Base-by-base conservation (phyloP, 345 rosid genomes). In the Noccaea caerulescens region DNA sequence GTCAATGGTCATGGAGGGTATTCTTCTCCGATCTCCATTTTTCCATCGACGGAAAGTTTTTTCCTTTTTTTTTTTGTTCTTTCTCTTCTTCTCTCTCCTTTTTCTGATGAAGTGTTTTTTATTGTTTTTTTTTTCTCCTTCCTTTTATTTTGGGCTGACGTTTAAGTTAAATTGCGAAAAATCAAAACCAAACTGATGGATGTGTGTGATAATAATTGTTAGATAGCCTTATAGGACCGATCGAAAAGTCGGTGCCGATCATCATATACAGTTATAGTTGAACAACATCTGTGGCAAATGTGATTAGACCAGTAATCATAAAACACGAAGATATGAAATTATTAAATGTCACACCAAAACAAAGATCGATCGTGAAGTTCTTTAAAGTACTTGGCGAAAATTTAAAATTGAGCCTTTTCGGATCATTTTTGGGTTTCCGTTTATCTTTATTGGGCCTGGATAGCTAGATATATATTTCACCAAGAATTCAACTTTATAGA, bases 1-100 rank as follows among this genome's bases (percentile, higher is more conserved):
- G 72, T 68, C 72, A 78, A 54, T 36, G 76, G 63, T 80, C 70
- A 66, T 65, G 79, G 79, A 83, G 82, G 81, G 51, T 81, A 52
- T 77, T 71, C 81, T 82, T 82, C 84, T 80, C 85, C 82, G 63
- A 76, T 69, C 79, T 41, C 67, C 79, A 76, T 79, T 80, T 63
- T 81, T 81, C 71, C 84, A 75, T 63, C 70, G 68, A 50, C 63
- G 50, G 10, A 49, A 58, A 64, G 70, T 33, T 76, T 30, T 68
- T 14, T 65, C 72, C 68, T 71, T 78, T 80, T 72, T 81, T 47
- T 45, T 12, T 18, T 37, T 36, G 18, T 37, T 20, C 13, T 4
- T 53, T 53, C 36, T 49, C 30, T 41, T 69, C 65, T 76, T 43
- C 60, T 67, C 62, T 54, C 52, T 56, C 51, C 11, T 38, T 32